phyloP scores from a whole-genome alignment of 805 yeast species.

The Pichia membranifaciens region DNA sequence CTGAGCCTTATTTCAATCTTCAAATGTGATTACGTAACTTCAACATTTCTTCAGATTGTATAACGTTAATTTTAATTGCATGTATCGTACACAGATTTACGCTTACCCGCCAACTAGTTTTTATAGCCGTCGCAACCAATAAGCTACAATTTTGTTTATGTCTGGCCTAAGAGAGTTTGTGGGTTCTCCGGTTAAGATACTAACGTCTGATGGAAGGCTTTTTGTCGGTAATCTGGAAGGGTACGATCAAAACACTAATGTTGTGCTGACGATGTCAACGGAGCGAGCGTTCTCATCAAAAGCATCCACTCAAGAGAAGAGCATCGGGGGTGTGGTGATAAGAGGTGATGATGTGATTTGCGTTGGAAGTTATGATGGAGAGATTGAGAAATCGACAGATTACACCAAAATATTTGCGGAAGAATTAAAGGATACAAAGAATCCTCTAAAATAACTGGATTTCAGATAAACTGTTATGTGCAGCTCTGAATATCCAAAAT shows the following conservation, averaged over 20 bases:
- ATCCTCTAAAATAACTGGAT: conserved; percentile 21
- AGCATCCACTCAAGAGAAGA: conserved; percentile 34
- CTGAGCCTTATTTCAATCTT: no score
- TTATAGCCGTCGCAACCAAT: background rate
- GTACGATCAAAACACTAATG: conserved; percentile 58
- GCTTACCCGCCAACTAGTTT: no score
- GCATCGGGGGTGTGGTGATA: conserved; percentile 45
- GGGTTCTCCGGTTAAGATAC: conserved; percentile 41
- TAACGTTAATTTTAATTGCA: no score
- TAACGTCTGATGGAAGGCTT: conserved; percentile 53
- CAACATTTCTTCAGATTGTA: no score
- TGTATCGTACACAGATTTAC: no score
- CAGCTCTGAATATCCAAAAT: no score
- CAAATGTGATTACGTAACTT: no score
- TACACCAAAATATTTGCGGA: conserved; percentile 29
- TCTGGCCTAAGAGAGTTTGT: conserved; percentile 10
- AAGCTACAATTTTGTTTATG: conserved; percentile 4
- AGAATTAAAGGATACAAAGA: conserved; percentile 27
- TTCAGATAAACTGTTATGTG: no score
- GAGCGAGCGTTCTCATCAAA: conserved; percentile 45
- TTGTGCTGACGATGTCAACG: conserved; percentile 45
- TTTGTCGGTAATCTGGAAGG: conserved; percentile 49
- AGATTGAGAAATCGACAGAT: conserved; percentile 35
- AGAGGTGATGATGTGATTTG: conserved; percentile 58
- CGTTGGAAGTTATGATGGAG: conserved; percentile 47